Percentiles rank a stretch among this genome's conserved stretches.
Conservation (phyloP, 495 filamentous ascomycete species). For the Hyaloscypha finlandica region DNA sequence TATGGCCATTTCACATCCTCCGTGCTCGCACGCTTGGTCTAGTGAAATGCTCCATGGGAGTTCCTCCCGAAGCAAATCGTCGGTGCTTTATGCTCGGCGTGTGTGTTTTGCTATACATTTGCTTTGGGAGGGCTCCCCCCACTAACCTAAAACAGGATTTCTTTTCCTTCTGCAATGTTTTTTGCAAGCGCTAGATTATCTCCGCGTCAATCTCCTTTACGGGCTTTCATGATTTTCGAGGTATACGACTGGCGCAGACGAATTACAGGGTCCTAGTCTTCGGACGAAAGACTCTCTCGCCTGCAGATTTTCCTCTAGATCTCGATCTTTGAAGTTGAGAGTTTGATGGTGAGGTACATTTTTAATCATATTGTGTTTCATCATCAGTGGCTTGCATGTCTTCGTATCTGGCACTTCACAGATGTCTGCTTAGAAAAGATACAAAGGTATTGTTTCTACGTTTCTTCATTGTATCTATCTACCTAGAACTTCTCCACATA, state of each 20-base stretch:
- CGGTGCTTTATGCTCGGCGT: conserved; percentile 23
- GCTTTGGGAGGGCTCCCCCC: conserved; percentile 27
- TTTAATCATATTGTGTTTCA: neutral
- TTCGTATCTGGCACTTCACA: neutral
- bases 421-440: too few species aligned
- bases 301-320: conserved; percentile 69
- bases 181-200: conserved; percentile 63
- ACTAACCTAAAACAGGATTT: conserved; percentile 24
- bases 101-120: conserved; percentile 34
- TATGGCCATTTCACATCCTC: conserved; percentile 62
- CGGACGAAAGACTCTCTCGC: conserved; percentile 43
- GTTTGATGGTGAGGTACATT: conserved; percentile 80
- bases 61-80: conserved; percentile 54
- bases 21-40: conserved; percentile 41
- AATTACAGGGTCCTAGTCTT: conserved; percentile 43
- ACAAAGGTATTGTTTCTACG: too few species aligned
- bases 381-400: neutral
- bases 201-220: conserved; percentile 61
- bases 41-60: conserved; percentile 67
- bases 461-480: neutral
- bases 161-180: conserved; percentile 5
- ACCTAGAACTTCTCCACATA: conserved; percentile 35
- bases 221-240: conserved; percentile 65
- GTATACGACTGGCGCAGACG: conserved; percentile 77
- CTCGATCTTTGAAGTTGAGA: conserved; percentile 50